Evolutionary conservation across 202 grass and related monocot species (phyloP).

Genomic region (Panicum virgatum): DNA sequence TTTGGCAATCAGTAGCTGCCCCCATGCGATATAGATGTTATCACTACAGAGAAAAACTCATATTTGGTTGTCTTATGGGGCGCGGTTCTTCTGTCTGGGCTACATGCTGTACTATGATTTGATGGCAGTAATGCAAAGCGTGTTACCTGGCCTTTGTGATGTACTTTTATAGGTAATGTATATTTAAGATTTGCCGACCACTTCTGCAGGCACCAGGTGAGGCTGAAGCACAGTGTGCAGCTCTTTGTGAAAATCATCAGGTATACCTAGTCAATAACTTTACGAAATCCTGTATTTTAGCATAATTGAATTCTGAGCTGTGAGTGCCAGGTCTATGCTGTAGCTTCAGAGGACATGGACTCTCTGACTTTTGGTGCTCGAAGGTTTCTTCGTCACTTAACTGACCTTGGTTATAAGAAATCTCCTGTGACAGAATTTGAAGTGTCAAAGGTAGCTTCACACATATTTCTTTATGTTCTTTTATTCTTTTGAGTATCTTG

Average conservation of each 20-base stretch:
- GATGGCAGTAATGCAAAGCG: slow-evolving; percentile 4
- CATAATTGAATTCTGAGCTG: slow-evolving; percentile 24
- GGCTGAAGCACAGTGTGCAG: slow-evolving; percentile 94
- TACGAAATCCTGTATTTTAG: background rate
- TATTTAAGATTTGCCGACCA: background rate
- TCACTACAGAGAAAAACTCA: background rate
- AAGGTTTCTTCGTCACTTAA: slow-evolving; percentile 88
- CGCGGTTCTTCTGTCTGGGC: slow-evolving; percentile 5
- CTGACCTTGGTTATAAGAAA: slow-evolving; percentile 80
- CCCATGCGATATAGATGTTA: background rate
- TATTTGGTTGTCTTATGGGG: background rate
- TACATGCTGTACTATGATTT: slow-evolving; percentile 4
- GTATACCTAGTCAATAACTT: slow-evolving; percentile 33
- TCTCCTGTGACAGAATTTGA: slow-evolving; percentile 91
- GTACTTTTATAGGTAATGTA: slow-evolving; percentile 1
- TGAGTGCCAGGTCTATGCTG: slow-evolving; percentile 68
- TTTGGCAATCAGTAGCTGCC: background rate
- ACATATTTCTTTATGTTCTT: background rate
- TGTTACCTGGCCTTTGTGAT: slow-evolving; percentile 14
- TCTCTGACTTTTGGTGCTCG: slow-evolving; percentile 81
- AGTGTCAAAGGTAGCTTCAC: slow-evolving; percentile 66
- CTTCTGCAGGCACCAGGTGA: slow-evolving; percentile 74
- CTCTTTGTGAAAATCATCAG: slow-evolving; percentile 84
- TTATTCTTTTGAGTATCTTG: background rate
- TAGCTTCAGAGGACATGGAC: slow-evolving; percentile 96